Evolutionary conservation across 441 rosid genomes (phyloP).

Genomic region (Viola pubescens): DNA sequence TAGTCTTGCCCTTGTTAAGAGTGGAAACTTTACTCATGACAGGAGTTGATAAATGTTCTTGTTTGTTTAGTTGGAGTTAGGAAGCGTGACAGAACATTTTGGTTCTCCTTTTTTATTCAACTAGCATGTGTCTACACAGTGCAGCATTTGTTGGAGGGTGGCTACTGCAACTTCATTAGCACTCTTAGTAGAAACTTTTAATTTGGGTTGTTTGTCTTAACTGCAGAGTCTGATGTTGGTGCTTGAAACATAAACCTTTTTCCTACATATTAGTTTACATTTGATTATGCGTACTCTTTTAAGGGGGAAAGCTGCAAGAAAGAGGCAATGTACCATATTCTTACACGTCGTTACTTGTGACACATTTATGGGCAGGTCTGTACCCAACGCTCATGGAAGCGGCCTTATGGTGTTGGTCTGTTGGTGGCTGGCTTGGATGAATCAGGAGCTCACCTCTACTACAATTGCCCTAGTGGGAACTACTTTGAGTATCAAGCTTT

Average conservation of each 20-base stretch:
- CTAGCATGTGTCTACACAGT: neutral
- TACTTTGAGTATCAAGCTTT: slow-evolving; percentile 94
- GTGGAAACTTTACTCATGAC: neutral
- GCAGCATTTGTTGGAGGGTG: neutral
- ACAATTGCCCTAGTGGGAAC: slow-evolving; percentile 97
- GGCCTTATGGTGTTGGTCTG: slow-evolving; percentile 91
- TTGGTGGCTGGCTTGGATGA: slow-evolving; percentile 90
- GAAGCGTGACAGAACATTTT: neutral
- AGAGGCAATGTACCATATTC: neutral
- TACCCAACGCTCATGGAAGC: slow-evolving; percentile 95
- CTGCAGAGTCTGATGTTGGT: neutral
- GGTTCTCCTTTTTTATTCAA: neutral
- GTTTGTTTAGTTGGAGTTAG: neutral
- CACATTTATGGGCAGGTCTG: slow-evolving; percentile 57
- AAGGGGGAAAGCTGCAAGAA: too few relatives aligned
- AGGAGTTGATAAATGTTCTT: slow-evolving; percentile 7
- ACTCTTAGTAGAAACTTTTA: neutral
- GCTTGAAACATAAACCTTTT: too few relatives aligned
- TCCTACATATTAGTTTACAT: too few relatives aligned
- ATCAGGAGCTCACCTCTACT: slow-evolving; percentile 90
- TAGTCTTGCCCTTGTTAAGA: neutral
- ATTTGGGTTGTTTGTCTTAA: neutral
- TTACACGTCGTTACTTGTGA: neutral
- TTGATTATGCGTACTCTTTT: too few relatives aligned
- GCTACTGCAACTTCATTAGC: neutral